Evolutionary conservation across 1,284 basidiomycete genomes (phyloP).

Genomic region (Pulchroboletus neoregius): DNA sequence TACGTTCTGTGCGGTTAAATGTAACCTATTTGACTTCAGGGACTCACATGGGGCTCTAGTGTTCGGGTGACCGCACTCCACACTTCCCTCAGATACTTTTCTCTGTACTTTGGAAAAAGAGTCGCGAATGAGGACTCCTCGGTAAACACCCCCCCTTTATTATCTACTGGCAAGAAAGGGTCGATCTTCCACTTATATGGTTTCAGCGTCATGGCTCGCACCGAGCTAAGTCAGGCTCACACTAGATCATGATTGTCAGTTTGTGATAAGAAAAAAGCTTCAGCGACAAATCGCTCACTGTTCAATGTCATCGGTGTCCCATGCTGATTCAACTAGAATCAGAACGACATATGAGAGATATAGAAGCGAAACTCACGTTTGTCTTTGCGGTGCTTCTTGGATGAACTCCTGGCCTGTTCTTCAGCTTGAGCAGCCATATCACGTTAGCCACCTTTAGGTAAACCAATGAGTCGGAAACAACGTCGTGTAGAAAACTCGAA

Average conservation of each 20-base stretch:
- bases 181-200: slow-evolving; percentile 81
- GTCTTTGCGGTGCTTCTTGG: slow-evolving; percentile 86
- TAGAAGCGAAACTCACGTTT: slow-evolving; percentile 69
- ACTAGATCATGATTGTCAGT: slow-evolving; percentile 31
- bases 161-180: slow-evolving; percentile 70
- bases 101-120: slow-evolving; percentile 97
- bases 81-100: slow-evolving; percentile 92
- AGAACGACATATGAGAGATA: slow-evolving; percentile 1
- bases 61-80: slow-evolving; percentile 93
- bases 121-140: slow-evolving; percentile 98
- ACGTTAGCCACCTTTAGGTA: neutral
- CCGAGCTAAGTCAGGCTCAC: slow-evolving; percentile 24
- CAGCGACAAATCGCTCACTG: slow-evolving; percentile 59
- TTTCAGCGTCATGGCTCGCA: slow-evolving; percentile 13
- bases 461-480: neutral
- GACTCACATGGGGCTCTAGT: slow-evolving; percentile 73
- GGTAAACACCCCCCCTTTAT: slow-evolving; percentile 78
- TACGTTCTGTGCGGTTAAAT: slow-evolving; percentile 32
- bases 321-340: slow-evolving; percentile 53
- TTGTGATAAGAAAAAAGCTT: slow-evolving; percentile 6
- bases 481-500: neutral
- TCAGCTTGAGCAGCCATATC: slow-evolving; percentile 46
- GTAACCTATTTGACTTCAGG: neutral
- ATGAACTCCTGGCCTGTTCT: slow-evolving; percentile 62
- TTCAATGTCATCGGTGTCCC: slow-evolving; percentile 99